A percentile compares a stretch with the other conserved stretches of the same genome.
phyloP scores from a whole-genome alignment of 495 filamentous ascomycete genomes.

The Neurospora discreta region DNA sequence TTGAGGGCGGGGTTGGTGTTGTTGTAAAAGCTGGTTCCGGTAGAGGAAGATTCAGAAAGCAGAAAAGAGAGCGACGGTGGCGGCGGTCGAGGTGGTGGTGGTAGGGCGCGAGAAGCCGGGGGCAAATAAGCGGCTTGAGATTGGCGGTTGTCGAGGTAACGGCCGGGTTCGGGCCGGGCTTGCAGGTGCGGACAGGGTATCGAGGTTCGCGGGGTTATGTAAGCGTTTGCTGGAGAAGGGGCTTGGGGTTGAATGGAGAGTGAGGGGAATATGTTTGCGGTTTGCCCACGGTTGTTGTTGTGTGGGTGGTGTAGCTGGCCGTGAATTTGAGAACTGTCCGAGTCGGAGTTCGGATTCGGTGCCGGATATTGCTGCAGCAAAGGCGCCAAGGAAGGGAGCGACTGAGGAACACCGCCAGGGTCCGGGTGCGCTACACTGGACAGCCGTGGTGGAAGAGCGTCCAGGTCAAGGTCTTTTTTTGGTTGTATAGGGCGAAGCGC shows the following conservation, averaged over 20 bases:
- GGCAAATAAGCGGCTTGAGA: not conserved
- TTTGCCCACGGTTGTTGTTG: not conserved
- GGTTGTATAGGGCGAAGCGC: not conserved
- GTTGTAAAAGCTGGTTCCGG: not conserved
- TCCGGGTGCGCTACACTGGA: not conserved
- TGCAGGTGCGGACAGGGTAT: not conserved
- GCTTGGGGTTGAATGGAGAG: not conserved
- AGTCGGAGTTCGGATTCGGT: not conserved
- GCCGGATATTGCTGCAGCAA: not conserved
- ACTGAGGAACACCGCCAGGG: not conserved
- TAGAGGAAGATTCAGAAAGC: not conserved
- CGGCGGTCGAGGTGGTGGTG: not conserved
- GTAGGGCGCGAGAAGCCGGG: not conserved
- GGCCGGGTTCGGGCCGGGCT: not conserved
- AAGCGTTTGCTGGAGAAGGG: not conserved
- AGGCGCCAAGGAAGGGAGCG: not conserved
- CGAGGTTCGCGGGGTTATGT: not conserved
- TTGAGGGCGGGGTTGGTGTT: not conserved
- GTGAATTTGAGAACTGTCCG: not conserved
- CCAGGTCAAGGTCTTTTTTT: not conserved
- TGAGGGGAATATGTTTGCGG: not conserved
- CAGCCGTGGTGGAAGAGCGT: not conserved
- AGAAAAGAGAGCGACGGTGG: not conserved
- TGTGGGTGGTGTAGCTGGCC: not conserved
- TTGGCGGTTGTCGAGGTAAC: not conserved